A percentile compares a stretch with the other conserved stretches of the same genome.
These are phyloP conservation scores for Solanum virginianum DNA, from an alignment of 257 asterid species.

Conservation along the genomic window DNA sequence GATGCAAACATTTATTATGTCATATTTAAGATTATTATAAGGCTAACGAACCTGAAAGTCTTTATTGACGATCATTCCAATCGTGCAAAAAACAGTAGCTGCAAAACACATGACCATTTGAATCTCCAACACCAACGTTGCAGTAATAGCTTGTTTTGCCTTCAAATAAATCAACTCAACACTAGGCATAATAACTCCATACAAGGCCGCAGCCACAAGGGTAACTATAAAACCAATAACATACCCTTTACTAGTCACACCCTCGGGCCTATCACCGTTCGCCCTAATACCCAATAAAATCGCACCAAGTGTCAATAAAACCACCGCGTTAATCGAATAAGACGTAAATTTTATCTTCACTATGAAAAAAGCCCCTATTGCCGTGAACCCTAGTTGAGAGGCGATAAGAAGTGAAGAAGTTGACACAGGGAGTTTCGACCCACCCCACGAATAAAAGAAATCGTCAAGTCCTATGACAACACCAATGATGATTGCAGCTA, in stretches of 20 bases:
- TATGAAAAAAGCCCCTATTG: neutral
- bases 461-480: neutral
- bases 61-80: neutral
- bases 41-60: neutral
- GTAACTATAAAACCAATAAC: neutral
- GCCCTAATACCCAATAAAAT: neutral
- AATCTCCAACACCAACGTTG: constrained; percentile 15
- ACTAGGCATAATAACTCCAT: constrained; percentile 1
- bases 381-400: neutral
- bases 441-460: neutral
- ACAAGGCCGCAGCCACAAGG: neutral
- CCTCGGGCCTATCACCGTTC: neutral
- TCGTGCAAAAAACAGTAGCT: neutral
- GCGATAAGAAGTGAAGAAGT: neutral
- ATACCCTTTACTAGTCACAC: neutral
- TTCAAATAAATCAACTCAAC: constrained; percentile 12
- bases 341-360: neutral
- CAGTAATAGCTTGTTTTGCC: constrained; percentile 8
- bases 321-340: neutral
- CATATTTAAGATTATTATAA: too few relatives aligned
- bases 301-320: neutral
- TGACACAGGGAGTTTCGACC: neutral
- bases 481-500: neutral
- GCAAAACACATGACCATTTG: constrained; percentile 6
- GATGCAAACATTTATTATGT: too few relatives aligned